Percentiles rank a stretch among this genome's conserved stretches.
phyloP scores from a whole-genome alignment of 1,139 yeast species.

The Blastobotrys arbuscula region DNA sequence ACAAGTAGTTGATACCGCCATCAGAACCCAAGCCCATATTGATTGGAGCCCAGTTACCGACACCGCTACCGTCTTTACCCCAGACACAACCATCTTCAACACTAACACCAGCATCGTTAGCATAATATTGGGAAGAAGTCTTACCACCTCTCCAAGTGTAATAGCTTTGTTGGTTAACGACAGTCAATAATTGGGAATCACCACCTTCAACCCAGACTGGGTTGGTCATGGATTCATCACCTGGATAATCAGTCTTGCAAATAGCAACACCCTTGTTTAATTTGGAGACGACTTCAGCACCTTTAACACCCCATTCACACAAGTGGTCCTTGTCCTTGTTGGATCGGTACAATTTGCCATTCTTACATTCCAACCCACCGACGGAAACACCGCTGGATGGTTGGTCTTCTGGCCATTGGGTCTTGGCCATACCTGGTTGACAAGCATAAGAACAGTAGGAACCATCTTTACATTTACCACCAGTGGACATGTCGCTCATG shows the following conservation, averaged over 20 bases:
- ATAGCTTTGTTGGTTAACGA: constrained; percentile 70
- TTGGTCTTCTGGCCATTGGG: constrained; percentile 89
- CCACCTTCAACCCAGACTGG: constrained; percentile 83
- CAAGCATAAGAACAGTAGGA: constrained; percentile 95
- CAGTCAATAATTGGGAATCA: constrained; percentile 58
- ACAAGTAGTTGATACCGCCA: constrained; percentile 73
- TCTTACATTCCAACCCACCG: constrained; percentile 80
- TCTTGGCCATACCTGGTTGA: constrained; percentile 94
- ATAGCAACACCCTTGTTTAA: constrained; percentile 65
- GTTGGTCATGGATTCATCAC: constrained; percentile 95
- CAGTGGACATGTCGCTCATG: constrained; percentile 48
- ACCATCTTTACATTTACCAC: constrained; percentile 71
- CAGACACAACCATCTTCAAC: constrained; percentile 88
- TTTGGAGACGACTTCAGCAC: constrained; percentile 65
- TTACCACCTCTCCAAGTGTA: constrained; percentile 75
- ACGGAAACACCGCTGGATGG: constrained; percentile 83
- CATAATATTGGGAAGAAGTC: constrained; percentile 95
- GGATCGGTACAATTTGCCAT: constrained; percentile 74
- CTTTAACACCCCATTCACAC: constrained; percentile 77
- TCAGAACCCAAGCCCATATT: constrained; percentile 90
- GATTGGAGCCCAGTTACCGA: constrained; percentile 98
- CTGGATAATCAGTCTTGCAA: constrained; percentile 98
- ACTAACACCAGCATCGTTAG: constrained; percentile 91
- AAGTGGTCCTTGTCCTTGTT: constrained; percentile 56
- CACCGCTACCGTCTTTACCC: constrained; percentile 71